Evolutionary conservation across 2,329 filamentous ascomycete genomes (phyloP), one percentile per base, ranked within the genome.

Genomic region (Neonectria ditissima): DNA sequence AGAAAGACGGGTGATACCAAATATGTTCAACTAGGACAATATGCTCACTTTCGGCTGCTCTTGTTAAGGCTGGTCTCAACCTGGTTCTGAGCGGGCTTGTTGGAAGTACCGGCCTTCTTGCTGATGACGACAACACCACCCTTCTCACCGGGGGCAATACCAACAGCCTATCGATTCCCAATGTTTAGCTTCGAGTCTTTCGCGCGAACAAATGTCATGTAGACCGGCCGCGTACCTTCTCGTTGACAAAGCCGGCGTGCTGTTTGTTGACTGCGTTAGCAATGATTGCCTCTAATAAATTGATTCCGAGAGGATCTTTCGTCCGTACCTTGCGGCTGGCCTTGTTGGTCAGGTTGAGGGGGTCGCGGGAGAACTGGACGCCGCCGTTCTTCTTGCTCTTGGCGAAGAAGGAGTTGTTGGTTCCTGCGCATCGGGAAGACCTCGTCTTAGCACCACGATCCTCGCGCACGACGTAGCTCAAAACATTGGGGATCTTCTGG

Each of bases 201-300:
- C 48, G 58, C 53, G 37, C 24, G 22, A 67, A 63, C 45, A 65
- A 63, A 55, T n/a, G 54, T 71, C 45, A 65, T 54, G 39, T 34
- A 61, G 34, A 41, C 62, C 58, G 53, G 65, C 24, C 54, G 65
- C 68, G 73, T 91, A 96, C 93, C 92, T 97, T 96, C 81, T 91
- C 88, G 87, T 97, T 97, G 83, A 93, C 89, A 83, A 94, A 97
- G 78, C 96, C 96, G 77, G 92, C 92, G 83, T 97, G 89, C 93
- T 97, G 79, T 68, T 69, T 97, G 79, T 68, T 69, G 59, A 59
- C 47, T 30, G n/a, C 61, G 73, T 85, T 77, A 85, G 80, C 72
- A 10, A 28, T 44, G n/a, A 34, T 34, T 50, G 26, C 26, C 20
- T n/a, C 24, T 18, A 14, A 20, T n/a, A 18, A 37, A 14, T 6